Base-by-base conservation (phyloP, 108 stramenopile species). In the Cyclostephanos tholiformis region DNA sequence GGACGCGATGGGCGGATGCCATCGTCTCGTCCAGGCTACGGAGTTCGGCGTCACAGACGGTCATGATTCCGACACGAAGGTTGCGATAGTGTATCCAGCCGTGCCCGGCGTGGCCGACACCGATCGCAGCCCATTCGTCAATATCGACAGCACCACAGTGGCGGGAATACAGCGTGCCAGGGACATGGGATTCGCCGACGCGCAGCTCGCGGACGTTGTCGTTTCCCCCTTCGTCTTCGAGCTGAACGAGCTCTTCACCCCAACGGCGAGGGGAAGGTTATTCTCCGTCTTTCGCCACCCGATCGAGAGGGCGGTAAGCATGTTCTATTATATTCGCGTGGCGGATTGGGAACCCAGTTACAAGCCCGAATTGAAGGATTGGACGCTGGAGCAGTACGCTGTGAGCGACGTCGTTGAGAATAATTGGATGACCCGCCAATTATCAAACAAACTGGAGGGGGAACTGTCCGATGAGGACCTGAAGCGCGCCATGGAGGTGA, bases 231-330 rank as follows among this genome's bases (percentile, higher is more conserved):
- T 84, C 63, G 66, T 87, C 0, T 84, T 60, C 32, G 86, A 87
- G 61, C 61, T 76, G n/a, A 87, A 87, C 58, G 84, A 82, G 53
- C 55, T 87, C 26, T 87, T 87, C 53, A 82, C 83, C 17, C 62
- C 30, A 8, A 84, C 80, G 22, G 81, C 80, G 62, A 71, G 69
- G 69, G 86, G 86, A 26, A 25, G 86, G 23, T 36, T 84, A 6
- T 84, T 87, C 67, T 65, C 81, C n/a, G 84, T 87, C 5, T 87
- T 87, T 38, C 67, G 86, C n/a, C 86, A 87, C 49, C 86, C 86
- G 38, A 77, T 87, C 49, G 86, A 87, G 48, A 76, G 86, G 41
- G 83, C 86, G 4, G 66, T 87, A 14, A 77, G 75, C 49, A 84
- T 84, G 81, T 87, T 87, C 48, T 84, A 84, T 39, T 87, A 87